These are phyloP conservation scores for Aristolochia californica DNA, from an alignment of 164 flowering plant genomes.

Conservation along the genomic window DNA sequence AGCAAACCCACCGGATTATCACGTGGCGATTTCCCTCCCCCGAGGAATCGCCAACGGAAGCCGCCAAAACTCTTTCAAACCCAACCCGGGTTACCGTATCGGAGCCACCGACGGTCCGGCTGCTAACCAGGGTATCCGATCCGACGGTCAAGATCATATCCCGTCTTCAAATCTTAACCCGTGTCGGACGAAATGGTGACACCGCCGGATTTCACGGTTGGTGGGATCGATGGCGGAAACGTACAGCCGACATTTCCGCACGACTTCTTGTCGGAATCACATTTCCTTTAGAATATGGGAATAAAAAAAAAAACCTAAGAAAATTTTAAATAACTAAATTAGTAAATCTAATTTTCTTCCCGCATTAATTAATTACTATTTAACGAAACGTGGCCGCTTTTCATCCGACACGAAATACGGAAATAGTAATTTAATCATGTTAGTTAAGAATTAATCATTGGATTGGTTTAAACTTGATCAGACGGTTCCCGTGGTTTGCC, in stretches of 20 bases:
- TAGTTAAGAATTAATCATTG: too few species aligned
- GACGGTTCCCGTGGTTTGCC: too few species aligned
- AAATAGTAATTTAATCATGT: too few species aligned
- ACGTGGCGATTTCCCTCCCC: too few species aligned
- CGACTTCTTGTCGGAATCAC: constrained; percentile 2
- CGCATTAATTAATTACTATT: not conserved
- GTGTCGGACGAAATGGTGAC: constrained; percentile 5
- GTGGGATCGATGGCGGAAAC: not conserved
- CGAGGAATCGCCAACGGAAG: constrained; percentile 5
- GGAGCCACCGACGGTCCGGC: constrained; percentile 6
- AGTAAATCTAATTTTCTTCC: not conserved
- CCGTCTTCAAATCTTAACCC: not conserved
- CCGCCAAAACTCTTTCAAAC: not conserved
- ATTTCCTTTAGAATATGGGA: not conserved
- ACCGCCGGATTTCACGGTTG: constrained; percentile 4
- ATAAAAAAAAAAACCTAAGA: too few species aligned
- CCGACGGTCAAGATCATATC: constrained; percentile 2
- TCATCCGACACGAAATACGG: not conserved
- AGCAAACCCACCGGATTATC: not conserved
- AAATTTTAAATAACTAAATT: not conserved
- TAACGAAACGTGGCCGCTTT: too few species aligned
- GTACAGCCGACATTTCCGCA: not conserved
- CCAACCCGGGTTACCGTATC: not conserved
- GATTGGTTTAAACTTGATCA: too few species aligned
- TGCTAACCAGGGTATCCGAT: not conserved